Base-by-base conservation (phyloP, 371 early-diverging fungal genomes). In the Haplosporangium sp. region DNA sequence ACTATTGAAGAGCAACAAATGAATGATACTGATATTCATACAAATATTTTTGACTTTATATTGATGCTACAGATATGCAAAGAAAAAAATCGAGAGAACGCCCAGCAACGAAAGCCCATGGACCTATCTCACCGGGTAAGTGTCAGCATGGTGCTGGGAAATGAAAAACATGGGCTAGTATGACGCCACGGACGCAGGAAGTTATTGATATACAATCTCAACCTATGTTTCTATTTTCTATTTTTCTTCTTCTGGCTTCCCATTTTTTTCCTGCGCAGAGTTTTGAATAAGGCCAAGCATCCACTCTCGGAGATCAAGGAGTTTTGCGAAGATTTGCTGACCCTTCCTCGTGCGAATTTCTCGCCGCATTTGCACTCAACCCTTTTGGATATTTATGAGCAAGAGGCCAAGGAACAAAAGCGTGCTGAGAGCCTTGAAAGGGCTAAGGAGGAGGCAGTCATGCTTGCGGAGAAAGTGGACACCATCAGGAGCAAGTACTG, bases 51-150 rank as follows among this genome's bases (percentile, higher is more conserved):
- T 41, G 41, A 67, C 54, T 64, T 67, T 47, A 46, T 13, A 36
- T 48, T 57, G 5, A 36, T 40, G 23, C 55, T 10, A n/a, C 74
- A 89, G 89, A 2, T 95, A 91, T 64, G 70, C 89, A 5, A 81
- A 90, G 47, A 79, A 83, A 50, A 92, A 90, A 80, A 94, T 96
- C 56, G 69, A 70, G 13, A 64, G 89, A 50, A 93, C 96, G 16
- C 97, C 98, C 1, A 89, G 90, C 61, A 98, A 98, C 75, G 91
- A 95, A 60, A 93, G 96, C 68, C 90, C 96, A 52, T 98, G 97
- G 97, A 81, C 89, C 37, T 98, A 96, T 69, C 66, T 94, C 23
- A 73, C 86, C 64, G 95, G 88, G 92, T 91, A 87, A 62, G 43
- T 11, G 41, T 20, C 29, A 29, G 29, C 29, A 29, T 29, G 29